phyloP scores from a whole-genome alignment of 2,329 filamentous ascomycete genomes.

The Aspergillus eucalypticola region DNA sequence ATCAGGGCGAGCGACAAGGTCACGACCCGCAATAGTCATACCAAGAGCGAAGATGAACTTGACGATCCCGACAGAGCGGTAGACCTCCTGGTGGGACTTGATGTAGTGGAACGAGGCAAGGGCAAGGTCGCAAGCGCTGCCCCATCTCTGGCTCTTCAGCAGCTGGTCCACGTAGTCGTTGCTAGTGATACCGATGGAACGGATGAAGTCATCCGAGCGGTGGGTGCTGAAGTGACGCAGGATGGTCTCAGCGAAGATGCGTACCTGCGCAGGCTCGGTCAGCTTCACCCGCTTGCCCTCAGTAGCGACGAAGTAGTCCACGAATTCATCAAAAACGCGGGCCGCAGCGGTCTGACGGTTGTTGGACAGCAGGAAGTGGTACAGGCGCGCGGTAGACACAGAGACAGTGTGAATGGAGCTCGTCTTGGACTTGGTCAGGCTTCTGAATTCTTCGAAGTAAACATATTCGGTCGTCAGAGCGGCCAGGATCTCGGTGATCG shows the following conservation, averaged over 20 bases:
- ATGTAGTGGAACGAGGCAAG: slow-evolving; percentile 37
- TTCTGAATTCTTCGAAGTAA: slow-evolving; percentile 44
- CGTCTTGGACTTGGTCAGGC: slow-evolving; percentile 39
- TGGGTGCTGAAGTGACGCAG: slow-evolving; percentile 39
- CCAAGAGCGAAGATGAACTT: slow-evolving; percentile 40
- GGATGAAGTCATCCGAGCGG: slow-evolving; percentile 36
- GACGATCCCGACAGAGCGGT: slow-evolving; percentile 30
- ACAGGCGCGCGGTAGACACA: slow-evolving; percentile 36
- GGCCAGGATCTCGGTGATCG: slow-evolving; percentile 46
- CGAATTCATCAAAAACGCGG: slow-evolving; percentile 34
- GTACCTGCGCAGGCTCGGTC: slow-evolving; percentile 28
- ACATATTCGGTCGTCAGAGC: slow-evolving; percentile 47
- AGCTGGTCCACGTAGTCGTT: slow-evolving; percentile 32
- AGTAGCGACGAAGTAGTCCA: slow-evolving; percentile 33
- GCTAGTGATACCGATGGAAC: slow-evolving; percentile 40
- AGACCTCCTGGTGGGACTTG: slow-evolving; percentile 30
- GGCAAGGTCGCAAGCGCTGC: slow-evolving; percentile 37
- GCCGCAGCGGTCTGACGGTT: slow-evolving; percentile 26
- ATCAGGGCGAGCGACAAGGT: slow-evolving; percentile 37
- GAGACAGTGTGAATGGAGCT: slow-evolving; percentile 40
- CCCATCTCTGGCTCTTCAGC: slow-evolving; percentile 31
- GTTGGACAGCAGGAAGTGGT: slow-evolving; percentile 32
- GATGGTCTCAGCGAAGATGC: slow-evolving; percentile 34
- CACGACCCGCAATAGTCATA: slow-evolving; percentile 39
- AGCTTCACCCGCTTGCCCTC: slow-evolving; percentile 34